Evolutionary conservation across 2,329 filamentous ascomycete genomes (phyloP).

Genomic region (Talaromyces sp.): DNA sequence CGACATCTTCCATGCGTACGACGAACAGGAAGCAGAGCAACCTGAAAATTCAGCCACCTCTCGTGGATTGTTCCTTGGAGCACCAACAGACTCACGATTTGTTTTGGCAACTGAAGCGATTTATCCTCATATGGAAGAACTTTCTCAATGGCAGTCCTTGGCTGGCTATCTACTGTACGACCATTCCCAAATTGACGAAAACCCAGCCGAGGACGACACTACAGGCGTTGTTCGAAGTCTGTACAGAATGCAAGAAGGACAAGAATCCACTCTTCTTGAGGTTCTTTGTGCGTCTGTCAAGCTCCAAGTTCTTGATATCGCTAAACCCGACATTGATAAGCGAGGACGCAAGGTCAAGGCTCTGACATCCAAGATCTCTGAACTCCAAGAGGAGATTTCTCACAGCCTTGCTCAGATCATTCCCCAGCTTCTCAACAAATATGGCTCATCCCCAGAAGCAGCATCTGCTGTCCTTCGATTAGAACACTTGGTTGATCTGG

Average conservation of each 20-base stretch:
- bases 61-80: constrained; percentile 57
- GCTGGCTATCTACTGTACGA: constrained; percentile 92
- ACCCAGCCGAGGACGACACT: constrained; percentile 58
- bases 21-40: constrained; percentile 59
- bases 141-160: constrained; percentile 84
- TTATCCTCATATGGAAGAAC: constrained; percentile 77
- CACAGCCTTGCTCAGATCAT: constrained; percentile 77
- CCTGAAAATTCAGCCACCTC: constrained; percentile 30
- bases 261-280: constrained; percentile 85
- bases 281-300: constrained; percentile 83
- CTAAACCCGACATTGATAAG: constrained; percentile 63
- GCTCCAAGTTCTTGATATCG: constrained; percentile 66
- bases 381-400: constrained; percentile 77
- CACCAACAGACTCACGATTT: constrained; percentile 76
- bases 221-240: constrained; percentile 69
- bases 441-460: constrained; percentile 83
- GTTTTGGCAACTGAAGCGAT: constrained; percentile 83
- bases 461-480: constrained; percentile 83
- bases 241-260: constrained; percentile 71
- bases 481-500: constrained; percentile 82
- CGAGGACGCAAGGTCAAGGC: constrained; percentile 60
- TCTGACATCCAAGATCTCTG: constrained; percentile 63
- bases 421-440: constrained; percentile 87
- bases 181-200: constrained; percentile 68
- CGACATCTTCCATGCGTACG: constrained; percentile 80